Evolutionary conservation across 164 flowering plant species (phyloP), one percentile per base, ranked within the genome.

Genomic region (Taxillus chinensis): DNA sequence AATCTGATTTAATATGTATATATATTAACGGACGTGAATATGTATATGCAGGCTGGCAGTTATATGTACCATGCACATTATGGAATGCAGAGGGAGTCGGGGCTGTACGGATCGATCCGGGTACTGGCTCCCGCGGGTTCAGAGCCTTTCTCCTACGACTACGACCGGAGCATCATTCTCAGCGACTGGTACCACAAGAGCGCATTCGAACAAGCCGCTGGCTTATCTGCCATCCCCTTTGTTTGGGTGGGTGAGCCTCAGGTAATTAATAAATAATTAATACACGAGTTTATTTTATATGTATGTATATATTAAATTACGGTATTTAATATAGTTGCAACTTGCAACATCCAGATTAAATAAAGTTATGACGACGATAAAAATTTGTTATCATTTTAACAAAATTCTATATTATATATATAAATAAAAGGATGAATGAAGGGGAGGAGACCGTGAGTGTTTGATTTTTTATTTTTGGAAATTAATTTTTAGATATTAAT

Each of bases 21-120:
- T 27, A 27, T 27, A 27, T 27, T 27, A 2, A 27, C 27, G 27
- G 27, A 27, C 27, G 27, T 9, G 13, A 5, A 41, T 62, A 65
- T 48, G 27, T 60, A 57, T 57, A 7, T 80, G 69, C 80, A 92
- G 98, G 75, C 97, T 5, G 98, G 98, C 27, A 86, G 90, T 8
- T 92, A 80, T 45, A 41, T 93, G 40, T 93, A 93, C 70, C 98
- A 90, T 68, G 96, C 89, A 3, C 97, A 90, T 62, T 88, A 88
- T 57, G 95, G 97, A 1, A 85, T 93, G 97, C 96, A 90, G 69
- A 85, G 89, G 69, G 88, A 75, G 68, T 86, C 92, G 0, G 96
- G 97, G 8, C 61, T 93, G 11, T 85, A 83, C 40, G 96, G 98
- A 2, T 75, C 83, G 13, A 76, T 90, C n/a, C 72, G 70, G 1